phyloP scores from a whole-genome alignment of 805 yeast species.

The Saccharomycopsis fibuligera region DNA sequence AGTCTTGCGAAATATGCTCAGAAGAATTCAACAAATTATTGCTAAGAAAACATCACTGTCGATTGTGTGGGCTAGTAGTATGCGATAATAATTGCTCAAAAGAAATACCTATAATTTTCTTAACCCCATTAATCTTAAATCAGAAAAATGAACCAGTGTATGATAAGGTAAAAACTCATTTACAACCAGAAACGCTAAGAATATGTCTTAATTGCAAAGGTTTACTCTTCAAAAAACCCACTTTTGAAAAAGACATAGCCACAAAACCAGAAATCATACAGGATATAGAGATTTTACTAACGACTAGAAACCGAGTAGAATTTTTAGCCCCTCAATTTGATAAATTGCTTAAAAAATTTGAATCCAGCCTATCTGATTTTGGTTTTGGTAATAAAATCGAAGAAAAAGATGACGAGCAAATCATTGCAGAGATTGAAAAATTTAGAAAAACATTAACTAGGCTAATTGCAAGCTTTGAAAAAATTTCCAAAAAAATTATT shows the following conservation, averaged over 20 bases:
- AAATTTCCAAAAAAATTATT: constrained; percentile 12
- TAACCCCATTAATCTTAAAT: neutral
- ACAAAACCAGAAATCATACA: constrained; percentile 26
- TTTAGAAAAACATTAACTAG: neutral
- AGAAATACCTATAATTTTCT: constrained; percentile 46
- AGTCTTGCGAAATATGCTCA: constrained; percentile 59
- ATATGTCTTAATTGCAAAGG: constrained; percentile 68
- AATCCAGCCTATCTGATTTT: too few relatives aligned
- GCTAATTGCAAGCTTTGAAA: constrained; percentile 14
- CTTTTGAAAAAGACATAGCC: constrained; percentile 36
- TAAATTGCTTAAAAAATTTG: neutral
- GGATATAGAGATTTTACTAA: constrained; percentile 22
- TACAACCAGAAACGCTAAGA: constrained; percentile 36
- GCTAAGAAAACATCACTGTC: constrained; percentile 81
- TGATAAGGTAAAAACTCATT: neutral
- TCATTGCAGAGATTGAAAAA: constrained; percentile 17
- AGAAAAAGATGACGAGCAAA: neutral
- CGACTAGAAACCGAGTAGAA: constrained; percentile 23
- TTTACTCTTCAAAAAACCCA: constrained; percentile 49
- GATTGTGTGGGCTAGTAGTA: constrained; percentile 77
- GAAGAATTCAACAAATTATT: constrained; percentile 37
- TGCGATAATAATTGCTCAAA: constrained; percentile 80
- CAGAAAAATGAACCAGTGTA: neutral
- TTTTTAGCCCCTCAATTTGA: constrained; percentile 21
- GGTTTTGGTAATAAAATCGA: neutral